A percentile compares a stretch with the other conserved stretches of the same genome.
Evolutionary conservation across 768 basidiomycete genomes (phyloP).

Genomic region (Lactarius deliciosus): DNA sequence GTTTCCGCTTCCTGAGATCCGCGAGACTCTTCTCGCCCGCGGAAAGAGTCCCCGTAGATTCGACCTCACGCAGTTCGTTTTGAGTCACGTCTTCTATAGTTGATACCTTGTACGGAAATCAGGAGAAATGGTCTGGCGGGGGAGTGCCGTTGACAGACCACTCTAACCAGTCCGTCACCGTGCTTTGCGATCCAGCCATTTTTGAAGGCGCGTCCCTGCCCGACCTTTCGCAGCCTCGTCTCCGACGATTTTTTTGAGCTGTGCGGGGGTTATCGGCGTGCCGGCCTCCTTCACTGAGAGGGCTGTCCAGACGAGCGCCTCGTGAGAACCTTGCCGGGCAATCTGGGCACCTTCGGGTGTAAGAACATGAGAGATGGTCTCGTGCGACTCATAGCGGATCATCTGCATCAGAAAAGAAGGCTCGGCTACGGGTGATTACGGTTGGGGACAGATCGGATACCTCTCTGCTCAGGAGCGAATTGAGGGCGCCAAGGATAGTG

Average conservation of each 20-base stretch:
- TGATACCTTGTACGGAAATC: conserved; percentile 46
- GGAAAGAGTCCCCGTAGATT: conserved; percentile 66
- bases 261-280: conserved; percentile 58
- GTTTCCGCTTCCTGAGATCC: conserved; percentile 89
- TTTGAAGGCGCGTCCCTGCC: conserved; percentile 95
- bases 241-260: conserved; percentile 75
- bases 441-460: conserved; percentile 12
- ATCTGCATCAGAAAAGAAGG: conserved; percentile 51
- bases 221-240: conserved; percentile 88
- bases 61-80: conserved; percentile 69
- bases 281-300: conserved; percentile 73
- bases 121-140: conserved; percentile 17
- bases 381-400: conserved; percentile 77
- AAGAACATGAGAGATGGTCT: conserved; percentile 67
- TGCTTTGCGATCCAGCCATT: conserved; percentile 96
- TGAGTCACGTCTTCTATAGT: conserved; percentile 75
- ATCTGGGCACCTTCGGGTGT: conserved; percentile 85
- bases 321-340: conserved; percentile 82
- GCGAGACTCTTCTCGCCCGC: conserved; percentile 79
- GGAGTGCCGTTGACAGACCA: conserved; percentile 53
- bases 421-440: conserved; percentile 21
- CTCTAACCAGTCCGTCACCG: conserved; percentile 80
- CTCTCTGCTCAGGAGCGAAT: conserved; percentile 56
- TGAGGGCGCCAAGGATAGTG: conserved; percentile 83
- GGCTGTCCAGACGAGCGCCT: conserved; percentile 90